phyloP scores from a whole-genome alignment of 495 filamentous ascomycete species.

The Cetradonia linearis region DNA sequence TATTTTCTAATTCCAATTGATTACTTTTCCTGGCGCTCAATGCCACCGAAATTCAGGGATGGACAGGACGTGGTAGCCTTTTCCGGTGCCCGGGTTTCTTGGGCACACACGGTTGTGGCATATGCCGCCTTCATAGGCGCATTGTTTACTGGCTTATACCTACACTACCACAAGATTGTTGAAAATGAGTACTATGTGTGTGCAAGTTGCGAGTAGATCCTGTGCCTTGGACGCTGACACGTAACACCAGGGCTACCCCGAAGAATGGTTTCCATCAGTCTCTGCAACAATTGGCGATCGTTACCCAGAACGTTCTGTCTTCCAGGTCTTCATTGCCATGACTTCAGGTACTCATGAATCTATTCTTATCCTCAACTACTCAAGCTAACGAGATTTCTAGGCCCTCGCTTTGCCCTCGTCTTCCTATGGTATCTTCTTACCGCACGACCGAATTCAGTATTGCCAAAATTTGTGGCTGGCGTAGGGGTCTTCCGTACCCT shows the following conservation, averaged over 20 bases:
- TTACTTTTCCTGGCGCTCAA: conserved; percentile 24
- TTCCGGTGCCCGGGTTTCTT: conserved; percentile 87
- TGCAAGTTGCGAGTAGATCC: neutral
- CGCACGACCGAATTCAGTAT: conserved; percentile 54
- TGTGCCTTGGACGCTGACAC: conserved; percentile 10
- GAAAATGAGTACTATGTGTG: conserved; percentile 85
- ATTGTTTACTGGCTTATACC: conserved; percentile 66
- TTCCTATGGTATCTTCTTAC: conserved; percentile 89
- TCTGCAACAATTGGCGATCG: conserved; percentile 98
- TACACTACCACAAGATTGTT: conserved; percentile 96
- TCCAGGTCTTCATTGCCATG: conserved; percentile 93
- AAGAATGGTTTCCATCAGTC: conserved; percentile 99
- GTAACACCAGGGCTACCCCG: conserved; percentile 60
- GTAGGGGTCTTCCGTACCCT: conserved; percentile 80
- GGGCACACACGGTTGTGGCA: conserved; percentile 72
- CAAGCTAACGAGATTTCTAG: conserved; percentile 30
- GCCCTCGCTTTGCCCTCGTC: conserved; percentile 85
- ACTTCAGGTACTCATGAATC: conserved; percentile 56
- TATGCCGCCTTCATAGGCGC: conserved; percentile 91
- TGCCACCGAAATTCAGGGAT: conserved; percentile 81
- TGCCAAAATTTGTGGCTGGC: conserved; percentile 74
- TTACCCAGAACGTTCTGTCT: conserved; percentile 93
- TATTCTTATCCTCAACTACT: neutral
- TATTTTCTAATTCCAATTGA: neutral
- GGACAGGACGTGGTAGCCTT: conserved; percentile 72